Conservation (phyloP, 2,329 filamentous ascomycete genomes). For the Ophiostoma quercus region DNA sequence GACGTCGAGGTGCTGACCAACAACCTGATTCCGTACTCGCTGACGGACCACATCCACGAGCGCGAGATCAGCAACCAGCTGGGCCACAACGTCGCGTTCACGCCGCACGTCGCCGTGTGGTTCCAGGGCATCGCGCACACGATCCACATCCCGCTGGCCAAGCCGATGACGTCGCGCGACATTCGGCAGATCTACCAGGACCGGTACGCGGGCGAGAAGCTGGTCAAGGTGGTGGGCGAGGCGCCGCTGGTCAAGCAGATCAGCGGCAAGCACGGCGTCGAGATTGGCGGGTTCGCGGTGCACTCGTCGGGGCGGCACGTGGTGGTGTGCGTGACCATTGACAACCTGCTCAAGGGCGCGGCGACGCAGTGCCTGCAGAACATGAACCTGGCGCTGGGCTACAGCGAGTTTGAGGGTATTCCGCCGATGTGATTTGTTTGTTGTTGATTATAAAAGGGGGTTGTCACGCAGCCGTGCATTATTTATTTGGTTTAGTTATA, state of each 20-base stretch:
- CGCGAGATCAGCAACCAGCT: conserved; percentile 79
- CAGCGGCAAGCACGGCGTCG: conserved; percentile 76
- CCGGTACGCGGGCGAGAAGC: conserved; percentile 88
- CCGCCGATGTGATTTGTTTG: conserved; percentile 44
- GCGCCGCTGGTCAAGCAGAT: conserved; percentile 81
- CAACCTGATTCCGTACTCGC: conserved; percentile 85
- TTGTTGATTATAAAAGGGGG: neutral
- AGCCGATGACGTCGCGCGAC: conserved; percentile 83
- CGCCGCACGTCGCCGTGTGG: conserved; percentile 93
- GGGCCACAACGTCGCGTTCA: conserved; percentile 67
- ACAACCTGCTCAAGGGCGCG: conserved; percentile 89
- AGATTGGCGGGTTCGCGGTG: conserved; percentile 94
- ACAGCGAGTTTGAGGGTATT: conserved; percentile 83
- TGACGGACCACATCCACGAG: conserved; percentile 95
- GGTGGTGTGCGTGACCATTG: conserved; percentile 89
- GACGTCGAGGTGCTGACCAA: conserved; percentile 75
- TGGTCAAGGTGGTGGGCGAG: conserved; percentile 88
- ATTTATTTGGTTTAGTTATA: neutral
- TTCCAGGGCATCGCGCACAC: conserved; percentile 94
- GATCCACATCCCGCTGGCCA: conserved; percentile 80
- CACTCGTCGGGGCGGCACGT: conserved; percentile 84
- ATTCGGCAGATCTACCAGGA: conserved; percentile 95
- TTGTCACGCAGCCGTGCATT: neutral
- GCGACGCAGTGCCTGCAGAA: conserved; percentile 92
- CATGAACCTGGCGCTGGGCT: conserved; percentile 88